phyloP scores from a whole-genome alignment of 371 early-diverging fungal genomes.

The Syncephalis fuscata region DNA sequence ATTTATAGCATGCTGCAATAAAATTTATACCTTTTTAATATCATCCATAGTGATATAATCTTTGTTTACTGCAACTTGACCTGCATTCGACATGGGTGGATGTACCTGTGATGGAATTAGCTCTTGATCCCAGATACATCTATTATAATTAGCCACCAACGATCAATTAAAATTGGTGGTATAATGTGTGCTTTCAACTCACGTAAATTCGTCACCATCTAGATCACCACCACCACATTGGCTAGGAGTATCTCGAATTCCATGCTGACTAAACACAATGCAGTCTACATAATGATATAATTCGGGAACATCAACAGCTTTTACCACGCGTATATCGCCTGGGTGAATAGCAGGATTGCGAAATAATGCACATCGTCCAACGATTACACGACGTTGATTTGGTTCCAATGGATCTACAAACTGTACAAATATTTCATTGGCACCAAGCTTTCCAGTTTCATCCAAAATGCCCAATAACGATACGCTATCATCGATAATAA shows the following conservation, averaged over 20 bases:
- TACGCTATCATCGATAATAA: conserved; percentile 49
- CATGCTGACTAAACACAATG: conserved; percentile 62
- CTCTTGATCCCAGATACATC: conserved; percentile 46
- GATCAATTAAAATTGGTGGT: background rate
- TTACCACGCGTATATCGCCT: conserved; percentile 58
- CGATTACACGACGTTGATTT: conserved; percentile 11
- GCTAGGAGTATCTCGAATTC: conserved; percentile 51
- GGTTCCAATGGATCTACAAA: conserved; percentile 6
- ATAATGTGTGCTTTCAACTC: conserved; percentile 3
- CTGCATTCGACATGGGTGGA: conserved; percentile 41
- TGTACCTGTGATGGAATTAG: conserved; percentile 30
- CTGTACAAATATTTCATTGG: conserved; percentile 52
- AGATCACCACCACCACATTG: conserved; percentile 73
- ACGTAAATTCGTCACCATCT: conserved; percentile 63
- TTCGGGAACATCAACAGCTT: conserved; percentile 37
- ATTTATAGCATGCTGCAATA: too few species aligned
- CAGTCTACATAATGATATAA: conserved; percentile 45
- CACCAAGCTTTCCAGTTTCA: conserved; percentile 42
- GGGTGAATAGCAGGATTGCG: conserved; percentile 73
- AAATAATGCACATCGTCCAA: conserved; percentile 29
- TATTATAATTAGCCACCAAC: conserved; percentile 4
- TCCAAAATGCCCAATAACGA: conserved; percentile 65
- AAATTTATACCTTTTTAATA: conserved; percentile 11
- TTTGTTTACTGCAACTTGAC: conserved; percentile 13
- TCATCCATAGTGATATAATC: conserved; percentile 29